Base-by-base conservation (phyloP, 306 rosid genomes). In the Castanea sativa region DNA sequence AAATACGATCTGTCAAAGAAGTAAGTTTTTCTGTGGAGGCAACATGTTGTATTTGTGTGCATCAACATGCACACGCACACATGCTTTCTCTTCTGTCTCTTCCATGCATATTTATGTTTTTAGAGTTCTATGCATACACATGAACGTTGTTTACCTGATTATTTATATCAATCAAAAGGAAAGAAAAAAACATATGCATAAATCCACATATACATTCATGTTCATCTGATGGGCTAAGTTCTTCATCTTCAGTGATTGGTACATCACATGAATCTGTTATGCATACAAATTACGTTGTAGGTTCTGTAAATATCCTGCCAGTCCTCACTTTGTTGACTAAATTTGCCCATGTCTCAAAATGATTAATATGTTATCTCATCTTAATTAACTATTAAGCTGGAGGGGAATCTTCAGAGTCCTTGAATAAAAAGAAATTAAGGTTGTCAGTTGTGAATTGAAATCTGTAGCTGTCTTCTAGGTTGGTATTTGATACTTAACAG, bases 1-100 rank as follows among this genome's bases (percentile, higher is more conserved):
- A 71, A 68, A 57, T 35, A 53, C 25, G 3, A 73, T 41, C 69
- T 78, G 57, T 75, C 76, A 68, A 27, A 80, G 79, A 70, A 29
- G 73, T 49, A 67, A 67, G 19, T 68, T 33, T 68, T 33, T 68
- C 72, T 68, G 71, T 2, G 71, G 23, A 32, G 23, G 43, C 45
- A 30, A 19, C 32, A 6, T 16, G 45, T 25, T 5, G 68, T 38
- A 64, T 64, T 64, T 29, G 19, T 15, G 10, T 25, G 67, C 30
- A 10, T 19, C 43, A 38, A 64, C 71, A 64, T 27, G 68, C 68
- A 2, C 3, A 7, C 0, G 14, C n/a, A 25, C 68, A 1, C 33
- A 1, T 30, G 19, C 45, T 64, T 21, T 30, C 45, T 64, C 41
- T 61, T 30, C 30, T 32, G 45, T 6, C 12, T 30, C n/a, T 63